Percentiles rank a stretch among this genome's conserved stretches.
phyloP scores from a whole-genome alignment of 441 rosid species.

The Kokia cookei region DNA sequence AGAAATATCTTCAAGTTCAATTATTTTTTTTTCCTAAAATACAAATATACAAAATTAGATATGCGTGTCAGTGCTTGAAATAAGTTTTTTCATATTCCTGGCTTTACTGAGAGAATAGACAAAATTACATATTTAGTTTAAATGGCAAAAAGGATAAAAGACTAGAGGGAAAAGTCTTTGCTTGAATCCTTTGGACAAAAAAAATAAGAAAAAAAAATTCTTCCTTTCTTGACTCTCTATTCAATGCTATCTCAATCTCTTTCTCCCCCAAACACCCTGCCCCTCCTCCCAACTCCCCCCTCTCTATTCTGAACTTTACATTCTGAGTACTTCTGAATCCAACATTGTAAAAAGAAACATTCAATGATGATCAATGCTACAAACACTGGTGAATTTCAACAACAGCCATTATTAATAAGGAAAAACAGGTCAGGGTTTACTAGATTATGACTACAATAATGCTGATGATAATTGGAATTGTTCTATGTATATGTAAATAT shows the following conservation, averaged over 20 bases:
- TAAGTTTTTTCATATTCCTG: background rate
- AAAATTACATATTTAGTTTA: background rate
- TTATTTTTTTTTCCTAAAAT: background rate
- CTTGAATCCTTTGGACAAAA: background rate
- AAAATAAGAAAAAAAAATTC: background rate
- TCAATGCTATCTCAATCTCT: background rate
- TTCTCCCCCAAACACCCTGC: background rate
- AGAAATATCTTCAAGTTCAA: background rate
- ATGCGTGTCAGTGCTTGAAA: background rate
- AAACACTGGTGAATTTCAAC: too few species aligned
- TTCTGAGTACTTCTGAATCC: background rate
- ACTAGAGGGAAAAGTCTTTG: constrained; percentile 2
- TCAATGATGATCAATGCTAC: background rate
- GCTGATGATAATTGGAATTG: background rate
- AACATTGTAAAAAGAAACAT: background rate
- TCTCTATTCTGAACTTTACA: background rate
- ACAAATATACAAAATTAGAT: background rate
- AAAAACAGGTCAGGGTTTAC: background rate
- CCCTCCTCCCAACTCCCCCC: background rate
- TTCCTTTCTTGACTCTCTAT: background rate
- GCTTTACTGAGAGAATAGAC: background rate
- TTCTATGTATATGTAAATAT: background rate
- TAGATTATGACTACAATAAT: background rate
- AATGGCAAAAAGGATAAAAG: background rate
- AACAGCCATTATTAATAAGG: background rate